phyloP scores from a whole-genome alignment of 768 basidiomycete species.

The Phlegmacium glaucopus region DNA sequence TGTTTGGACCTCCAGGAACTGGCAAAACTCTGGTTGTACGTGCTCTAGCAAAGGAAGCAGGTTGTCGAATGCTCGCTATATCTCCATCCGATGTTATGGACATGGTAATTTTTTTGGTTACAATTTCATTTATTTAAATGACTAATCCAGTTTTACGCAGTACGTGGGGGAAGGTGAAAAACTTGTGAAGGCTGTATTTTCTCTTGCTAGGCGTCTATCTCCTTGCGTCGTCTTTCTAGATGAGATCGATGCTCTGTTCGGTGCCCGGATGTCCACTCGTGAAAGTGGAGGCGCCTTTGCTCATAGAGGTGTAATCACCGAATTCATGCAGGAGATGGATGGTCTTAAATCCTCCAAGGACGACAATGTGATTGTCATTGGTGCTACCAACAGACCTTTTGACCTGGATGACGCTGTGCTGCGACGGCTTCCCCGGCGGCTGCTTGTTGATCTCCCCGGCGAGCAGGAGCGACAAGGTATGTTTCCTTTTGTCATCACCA shows the following conservation, averaged over 20 bases:
- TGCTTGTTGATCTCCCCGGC: conserved; percentile 88
- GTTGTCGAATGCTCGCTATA: conserved; percentile 88
- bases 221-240: conserved; percentile 95
- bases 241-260: conserved; percentile 92
- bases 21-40: conserved; percentile 90
- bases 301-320: conserved; percentile 84
- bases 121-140: not conserved
- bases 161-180: conserved; percentile 91
- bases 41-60: conserved; percentile 90
- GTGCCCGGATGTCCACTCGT: conserved; percentile 73
- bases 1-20: conserved; percentile 90
- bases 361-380: conserved; percentile 84
- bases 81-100: conserved; percentile 96
- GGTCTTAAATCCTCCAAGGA: conserved; percentile 79
- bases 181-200: conserved; percentile 85
- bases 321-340: conserved; percentile 98
- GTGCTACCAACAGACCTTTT: conserved; percentile 91
- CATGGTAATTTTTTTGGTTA: conserved; percentile 58
- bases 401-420: conserved; percentile 91
- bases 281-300: conserved; percentile 79
- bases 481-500: conserved; percentile 15
- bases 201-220: conserved; percentile 77
- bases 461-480: conserved; percentile 81
- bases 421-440: conserved; percentile 78
- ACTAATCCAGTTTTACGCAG: conserved; percentile 30